Base-by-base conservation (phyloP, 495 filamentous ascomycete species). In the Aspergillus affinis region DNA sequence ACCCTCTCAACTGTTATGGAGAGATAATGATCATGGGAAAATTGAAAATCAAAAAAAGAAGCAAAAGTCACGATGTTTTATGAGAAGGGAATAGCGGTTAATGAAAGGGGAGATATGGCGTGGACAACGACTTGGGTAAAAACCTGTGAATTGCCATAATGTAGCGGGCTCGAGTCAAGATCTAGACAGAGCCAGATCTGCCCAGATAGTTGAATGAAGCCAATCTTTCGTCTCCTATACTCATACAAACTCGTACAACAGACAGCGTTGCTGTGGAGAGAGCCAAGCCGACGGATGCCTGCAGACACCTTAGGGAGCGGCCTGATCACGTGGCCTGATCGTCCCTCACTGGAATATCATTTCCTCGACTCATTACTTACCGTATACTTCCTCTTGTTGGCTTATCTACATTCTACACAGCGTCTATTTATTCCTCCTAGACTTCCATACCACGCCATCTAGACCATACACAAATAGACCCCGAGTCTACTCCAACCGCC, bases 41-140 rank as follows among this genome's bases (percentile, higher is more conserved):
- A 19, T 13, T 20, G 20, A 23, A 54, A 54, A 23, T 12, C 1
- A 45, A 45, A 45, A 54, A 36, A 1, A 19, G 41, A 47, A 58
- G 21, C 6, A 26, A 29, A 45, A 12, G 41, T 41, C 13, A 41
- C 13, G 36, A 41, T 41, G 6, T 6, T 41, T 41, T 1, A 41
- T 17, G 36, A 45, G 10, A 27, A 46, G 17, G 7, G 23, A 3
- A 26, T 23, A 8, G 29, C 20, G 19, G 23, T 15, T 41, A 23
- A 44, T 23, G 53, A 17, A 44, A 18, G 19, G 26, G 1, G 6
- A 17, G n/a, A 19, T 44, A 21, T 13, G 17, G 18, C 19, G 2
- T 21, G 20, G 53, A 26, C 6, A 23, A 26, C 23, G 23, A 17
- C 45, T 36, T 55, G 54, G 54, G 48, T 50, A 21, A 21, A 50